Base-by-base conservation (phyloP, 805 yeast genomes). In the Wickerhamiella sorbophila region DNA sequence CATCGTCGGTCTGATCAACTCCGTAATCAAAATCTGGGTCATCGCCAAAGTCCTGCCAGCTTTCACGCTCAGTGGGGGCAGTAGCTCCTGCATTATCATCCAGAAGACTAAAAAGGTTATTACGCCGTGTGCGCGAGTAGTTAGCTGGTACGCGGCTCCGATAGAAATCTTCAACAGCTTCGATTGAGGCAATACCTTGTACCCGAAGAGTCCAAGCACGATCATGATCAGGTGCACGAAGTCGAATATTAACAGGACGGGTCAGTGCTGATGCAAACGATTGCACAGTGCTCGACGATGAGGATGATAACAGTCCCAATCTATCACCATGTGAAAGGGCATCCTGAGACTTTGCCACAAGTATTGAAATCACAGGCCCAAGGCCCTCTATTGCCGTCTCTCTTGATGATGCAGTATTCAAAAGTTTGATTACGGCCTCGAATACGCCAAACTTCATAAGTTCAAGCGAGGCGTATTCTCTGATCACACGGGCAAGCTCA, bases 181-280 rank as follows among this genome's bases (percentile, higher is more conserved):
- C 60, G 44, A 72, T 61, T 0, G 76, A 65, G 1, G 76, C 72
- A 48, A 73, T 63, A 5, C 74, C 75, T 44, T 73, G 77, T n/a
- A 71, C 67, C 2, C 71, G 69, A 55, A 31, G 57, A 48, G 48
- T 18, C 48, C 48, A 46, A 19, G 27, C 26, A 3, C 41, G 37
- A 16, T 10, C 17, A 10, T 22, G 17, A 10, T 31, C 38, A 34
- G 36, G 15, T 17, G 18, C 44, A 22, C 32, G 14, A n/a, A 44
- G 41, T 17, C 43, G 41, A 22, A 46, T 29, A 21, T 41, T 43
- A 15, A 43, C 26, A 12, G 41, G 40, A 10, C 40, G 39, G 15
- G 42, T 38, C 36, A 46, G 20, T 3, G 44, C 44, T 21, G 27
- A 33, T 3, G 14, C 34, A 18, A 36, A 20, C 3, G 41, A 32